Percentiles rank a stretch among this genome's conserved stretches.
Evolutionary conservation across 768 basidiomycete genomes (phyloP).

Genomic region (Leccinellum albellum): DNA sequence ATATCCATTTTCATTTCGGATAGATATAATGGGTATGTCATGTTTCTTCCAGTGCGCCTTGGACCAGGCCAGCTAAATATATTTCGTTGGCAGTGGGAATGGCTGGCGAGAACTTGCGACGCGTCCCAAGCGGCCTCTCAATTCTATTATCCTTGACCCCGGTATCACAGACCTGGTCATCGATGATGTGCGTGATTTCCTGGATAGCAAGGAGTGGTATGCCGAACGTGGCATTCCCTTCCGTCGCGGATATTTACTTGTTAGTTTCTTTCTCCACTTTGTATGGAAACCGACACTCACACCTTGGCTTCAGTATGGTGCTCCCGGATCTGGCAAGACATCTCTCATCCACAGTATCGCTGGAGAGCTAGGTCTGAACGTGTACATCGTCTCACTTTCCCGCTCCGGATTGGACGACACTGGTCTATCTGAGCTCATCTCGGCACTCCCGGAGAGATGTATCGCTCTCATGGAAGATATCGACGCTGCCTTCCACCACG

Average conservation of each 20-base stretch:
- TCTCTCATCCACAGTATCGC: constrained; percentile 73
- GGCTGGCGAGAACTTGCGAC: constrained; percentile 54
- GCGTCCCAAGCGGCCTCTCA: constrained; percentile 61
- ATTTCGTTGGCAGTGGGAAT: constrained; percentile 22
- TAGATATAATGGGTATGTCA: constrained; percentile 35
- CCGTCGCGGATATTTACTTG: constrained; percentile 73
- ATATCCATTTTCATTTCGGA: constrained; percentile 55
- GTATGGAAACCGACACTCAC: background rate
- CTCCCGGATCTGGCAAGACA: constrained; percentile 76
- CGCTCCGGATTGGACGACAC: constrained; percentile 61
- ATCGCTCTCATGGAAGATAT: constrained; percentile 84
- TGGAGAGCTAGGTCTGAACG: constrained; percentile 70
- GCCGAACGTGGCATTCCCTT: constrained; percentile 75
- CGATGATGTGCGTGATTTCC: constrained; percentile 68
- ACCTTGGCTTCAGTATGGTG: constrained; percentile 48
- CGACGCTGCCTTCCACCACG: constrained; percentile 65
- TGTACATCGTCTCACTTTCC: constrained; percentile 71
- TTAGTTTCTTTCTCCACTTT: constrained; percentile 17
- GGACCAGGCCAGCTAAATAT: background rate
- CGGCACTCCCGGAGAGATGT: constrained; percentile 62
- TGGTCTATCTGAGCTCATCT: constrained; percentile 53
- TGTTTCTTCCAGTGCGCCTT: background rate
- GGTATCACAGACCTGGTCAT: constrained; percentile 63
- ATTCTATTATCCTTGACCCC: constrained; percentile 67
- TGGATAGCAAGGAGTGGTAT: constrained; percentile 70